Conservation (phyloP, 73 alveolate species). For the Stentor coeruleus region DNA sequence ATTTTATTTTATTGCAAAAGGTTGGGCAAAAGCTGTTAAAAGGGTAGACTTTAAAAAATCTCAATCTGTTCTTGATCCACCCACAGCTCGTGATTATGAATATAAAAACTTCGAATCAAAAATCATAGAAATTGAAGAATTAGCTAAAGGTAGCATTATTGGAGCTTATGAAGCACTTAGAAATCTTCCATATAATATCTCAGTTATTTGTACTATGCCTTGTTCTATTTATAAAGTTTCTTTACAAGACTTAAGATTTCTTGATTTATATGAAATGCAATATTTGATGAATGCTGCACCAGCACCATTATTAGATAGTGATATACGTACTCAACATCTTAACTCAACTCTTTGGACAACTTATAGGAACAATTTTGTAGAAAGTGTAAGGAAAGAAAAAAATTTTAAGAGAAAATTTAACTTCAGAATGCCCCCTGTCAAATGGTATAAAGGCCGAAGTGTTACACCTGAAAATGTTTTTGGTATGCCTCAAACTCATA, state of each 20-base stretch:
- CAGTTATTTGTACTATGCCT: slow-evolving; percentile 13
- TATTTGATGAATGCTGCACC: not conserved
- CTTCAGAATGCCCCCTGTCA: not conserved
- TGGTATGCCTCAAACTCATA: slow-evolving; percentile 17
- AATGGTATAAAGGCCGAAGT: not conserved
- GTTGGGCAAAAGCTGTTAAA: not conserved
- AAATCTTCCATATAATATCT: not conserved
- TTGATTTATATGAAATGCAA: slow-evolving; percentile 7
- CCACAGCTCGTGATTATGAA: slow-evolving; percentile 1
- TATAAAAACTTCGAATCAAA: not conserved
- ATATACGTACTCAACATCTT: not conserved
- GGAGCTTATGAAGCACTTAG: slow-evolving; percentile 18
- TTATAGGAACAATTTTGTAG: not conserved
- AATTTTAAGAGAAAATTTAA: not conserved
- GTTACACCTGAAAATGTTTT: not conserved
- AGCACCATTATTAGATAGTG: not conserved
- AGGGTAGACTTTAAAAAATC: not conserved
- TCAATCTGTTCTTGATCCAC: not conserved
- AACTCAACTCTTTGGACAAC: not conserved
- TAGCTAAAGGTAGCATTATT: not conserved
- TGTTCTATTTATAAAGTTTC: not conserved
- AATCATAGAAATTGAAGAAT: not conserved
- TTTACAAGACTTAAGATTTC: slow-evolving; percentile 2
- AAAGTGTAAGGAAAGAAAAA: slow-evolving; percentile 16
- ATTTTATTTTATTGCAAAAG: slow-evolving; percentile 11